Evolutionary conservation across 2,329 filamentous ascomycete genomes (phyloP).

Genomic region (Pezicula radicicola): DNA sequence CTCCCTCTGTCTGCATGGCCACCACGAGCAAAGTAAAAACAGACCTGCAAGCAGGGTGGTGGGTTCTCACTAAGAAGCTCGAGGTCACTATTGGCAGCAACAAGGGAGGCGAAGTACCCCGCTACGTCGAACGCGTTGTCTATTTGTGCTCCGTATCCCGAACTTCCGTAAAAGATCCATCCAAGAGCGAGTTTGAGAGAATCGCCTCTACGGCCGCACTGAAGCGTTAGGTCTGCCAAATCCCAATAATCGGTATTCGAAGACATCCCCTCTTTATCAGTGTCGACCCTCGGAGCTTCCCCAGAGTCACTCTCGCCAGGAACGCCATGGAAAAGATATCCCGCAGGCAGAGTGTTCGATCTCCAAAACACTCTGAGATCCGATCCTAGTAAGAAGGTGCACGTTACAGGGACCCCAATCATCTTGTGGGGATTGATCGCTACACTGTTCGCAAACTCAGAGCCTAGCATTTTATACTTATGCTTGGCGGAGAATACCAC

Average conservation of each 20-base stretch:
- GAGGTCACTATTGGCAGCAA: slow-evolving; percentile 59
- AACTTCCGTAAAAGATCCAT: slow-evolving; percentile 84
- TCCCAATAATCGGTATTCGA: slow-evolving; percentile 67
- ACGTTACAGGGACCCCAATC: slow-evolving; percentile 87
- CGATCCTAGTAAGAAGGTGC: slow-evolving; percentile 78
- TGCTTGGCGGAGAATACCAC: slow-evolving; percentile 73
- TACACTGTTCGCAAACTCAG: slow-evolving; percentile 73
- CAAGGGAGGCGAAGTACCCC: slow-evolving; percentile 58
- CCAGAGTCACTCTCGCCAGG: slow-evolving; percentile 34
- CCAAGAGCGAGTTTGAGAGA: slow-evolving; percentile 81
- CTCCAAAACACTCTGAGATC: slow-evolving; percentile 75
- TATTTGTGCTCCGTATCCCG: slow-evolving; percentile 68
- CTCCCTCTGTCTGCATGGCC: slow-evolving; percentile 40
- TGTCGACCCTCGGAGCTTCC: too few species aligned
- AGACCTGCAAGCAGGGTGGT: slow-evolving; percentile 87
- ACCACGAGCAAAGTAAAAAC: slow-evolving; percentile 78
- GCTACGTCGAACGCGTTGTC: slow-evolving; percentile 73
- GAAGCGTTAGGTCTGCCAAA: slow-evolving; percentile 85
- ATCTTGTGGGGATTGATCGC: slow-evolving; percentile 97
- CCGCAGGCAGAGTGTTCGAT: slow-evolving; percentile 83
- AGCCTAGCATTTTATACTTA: slow-evolving; percentile 62
- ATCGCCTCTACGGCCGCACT: slow-evolving; percentile 87
- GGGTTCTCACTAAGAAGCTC: slow-evolving; percentile 71
- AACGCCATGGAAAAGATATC: slow-evolving; percentile 70
- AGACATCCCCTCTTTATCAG: too few species aligned